Percentiles rank a stretch among this genome's conserved stretches.
These are phyloP conservation scores for Penicillium sclerotigenum DNA, from an alignment of 2,329 filamentous ascomycete species.

Conservation along the genomic window DNA sequence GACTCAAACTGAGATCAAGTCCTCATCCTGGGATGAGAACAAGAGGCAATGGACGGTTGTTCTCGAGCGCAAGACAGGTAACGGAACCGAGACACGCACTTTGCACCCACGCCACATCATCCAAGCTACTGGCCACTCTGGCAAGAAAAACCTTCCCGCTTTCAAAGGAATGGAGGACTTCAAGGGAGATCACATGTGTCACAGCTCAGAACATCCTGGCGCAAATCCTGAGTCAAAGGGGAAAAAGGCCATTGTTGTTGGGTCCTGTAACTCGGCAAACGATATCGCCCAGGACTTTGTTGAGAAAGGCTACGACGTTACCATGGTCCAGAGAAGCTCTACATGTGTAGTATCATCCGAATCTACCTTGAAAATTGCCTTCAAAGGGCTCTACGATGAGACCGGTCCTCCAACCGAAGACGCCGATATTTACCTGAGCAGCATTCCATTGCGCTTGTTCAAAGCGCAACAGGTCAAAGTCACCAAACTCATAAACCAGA, in stretches of 20 bases:
- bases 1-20: constrained; percentile 52
- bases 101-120: constrained; percentile 63
- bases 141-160: constrained; percentile 56
- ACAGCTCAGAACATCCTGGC: constrained; percentile 60
- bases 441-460: constrained; percentile 57
- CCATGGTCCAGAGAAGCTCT: constrained; percentile 65
- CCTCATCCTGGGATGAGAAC: constrained; percentile 51
- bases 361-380: constrained; percentile 51
- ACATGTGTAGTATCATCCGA: constrained; percentile 62
- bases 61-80: constrained; percentile 44
- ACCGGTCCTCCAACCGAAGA: constrained; percentile 61
- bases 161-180: constrained; percentile 55
- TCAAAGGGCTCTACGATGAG: constrained; percentile 52
- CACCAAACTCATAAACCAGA: constrained; percentile 38
- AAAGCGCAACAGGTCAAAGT: constrained; percentile 56
- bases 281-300: constrained; percentile 68
- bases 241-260: constrained; percentile 64
- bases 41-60: constrained; percentile 55
- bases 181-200: constrained; percentile 57
- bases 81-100: constrained; percentile 50
- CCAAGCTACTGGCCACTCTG: constrained; percentile 66
- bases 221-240: constrained; percentile 48
- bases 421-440: constrained; percentile 60
- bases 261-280: constrained; percentile 66
- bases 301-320: constrained; percentile 65